Base-by-base conservation (phyloP, 805 yeast genomes). In the Saccharomycopsis babjevae region DNA sequence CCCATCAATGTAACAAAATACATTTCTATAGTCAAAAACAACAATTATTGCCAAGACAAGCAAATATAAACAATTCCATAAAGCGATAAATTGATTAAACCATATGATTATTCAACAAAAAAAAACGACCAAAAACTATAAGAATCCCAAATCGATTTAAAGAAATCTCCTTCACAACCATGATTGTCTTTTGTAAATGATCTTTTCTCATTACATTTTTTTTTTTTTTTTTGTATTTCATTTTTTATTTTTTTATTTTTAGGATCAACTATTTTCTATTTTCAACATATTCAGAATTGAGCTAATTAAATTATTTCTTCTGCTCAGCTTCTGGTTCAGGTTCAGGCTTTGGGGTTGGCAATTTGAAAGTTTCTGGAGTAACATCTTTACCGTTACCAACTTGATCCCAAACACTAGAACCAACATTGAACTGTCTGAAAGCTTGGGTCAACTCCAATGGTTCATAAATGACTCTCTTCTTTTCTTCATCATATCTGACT, bases 371-470 rank as follows among this genome's bases (percentile, higher is more conserved):
- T 64, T 85, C 91, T 6, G 96, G 96, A 28, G 93, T 83, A 66
- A 79, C 83, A 72, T 89, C 96, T 64, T 82, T 79, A 69, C 96
- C 96, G 20, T 85, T 86, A 61, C 96, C 96, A 67, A 89, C 93
- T 67, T 87, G 96, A 73, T 89, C 96, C 94, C 96, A 89, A 56
- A 87, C 90, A 38, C 93, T 83, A 11, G 93, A 84, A 56, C 96
- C 96, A 56, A 88, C 96, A 32, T 88, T 78, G 77, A 89, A 89
- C 78, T 88, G 87, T 79, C 96, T 84, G 84, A 89, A 89, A 15
- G 96, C 96, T 76, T 89, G 96, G 38, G 96, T 88, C 72, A 89
- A 79, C 77, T 89, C 96, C 70, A 89, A 79, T 50, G 96, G 96
- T 75, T 88, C 96, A 73, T 89, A 89, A 20, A 89, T 89, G 61